Evolutionary conservation across 805 yeast species (phyloP).

Genomic region (Jamesozyma jinghongensis): DNA sequence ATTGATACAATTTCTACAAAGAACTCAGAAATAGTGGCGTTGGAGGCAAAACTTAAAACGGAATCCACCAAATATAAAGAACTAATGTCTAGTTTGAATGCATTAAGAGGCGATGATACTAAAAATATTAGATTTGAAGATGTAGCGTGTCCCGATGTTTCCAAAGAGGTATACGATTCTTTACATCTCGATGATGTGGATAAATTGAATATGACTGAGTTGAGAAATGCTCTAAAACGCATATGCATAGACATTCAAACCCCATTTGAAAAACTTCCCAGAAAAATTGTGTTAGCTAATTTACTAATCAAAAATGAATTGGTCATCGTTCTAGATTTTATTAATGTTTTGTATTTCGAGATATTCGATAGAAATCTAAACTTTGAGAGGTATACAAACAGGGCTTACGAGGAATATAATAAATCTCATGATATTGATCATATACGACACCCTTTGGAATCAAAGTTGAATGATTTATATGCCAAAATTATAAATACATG

Average conservation of each 20-base stretch:
- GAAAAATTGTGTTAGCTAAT: constrained; percentile 17
- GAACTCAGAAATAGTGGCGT: background rate
- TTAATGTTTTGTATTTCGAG: constrained; percentile 2
- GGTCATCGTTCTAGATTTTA: constrained; percentile 2
- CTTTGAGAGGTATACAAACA: background rate
- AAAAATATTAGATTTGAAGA: constrained; percentile 2
- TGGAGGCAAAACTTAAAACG: background rate
- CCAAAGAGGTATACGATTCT: background rate
- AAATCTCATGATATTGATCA: background rate
- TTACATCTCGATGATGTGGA: constrained; percentile 21
- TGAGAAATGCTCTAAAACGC: constrained; percentile 31
- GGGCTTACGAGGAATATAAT: constrained; percentile 3
- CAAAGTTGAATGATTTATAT: constrained; percentile 1
- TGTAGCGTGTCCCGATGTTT: constrained; percentile 2
- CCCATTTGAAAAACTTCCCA: constrained; percentile 26
- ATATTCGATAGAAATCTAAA: constrained; percentile 1
- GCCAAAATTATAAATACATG: background rate
- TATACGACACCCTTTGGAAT: constrained; percentile 4
- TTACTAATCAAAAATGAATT: constrained; percentile 5
- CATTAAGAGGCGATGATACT: background rate
- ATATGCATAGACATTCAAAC: constrained; percentile 26
- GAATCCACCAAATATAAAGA: background rate
- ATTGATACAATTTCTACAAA: background rate
- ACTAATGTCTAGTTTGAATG: background rate
- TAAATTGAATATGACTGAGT: constrained; percentile 21